These are phyloP conservation scores for Rhodotorula sp. DNA, from an alignment of 1,284 basidiomycete species.

Conservation along the genomic window DNA sequence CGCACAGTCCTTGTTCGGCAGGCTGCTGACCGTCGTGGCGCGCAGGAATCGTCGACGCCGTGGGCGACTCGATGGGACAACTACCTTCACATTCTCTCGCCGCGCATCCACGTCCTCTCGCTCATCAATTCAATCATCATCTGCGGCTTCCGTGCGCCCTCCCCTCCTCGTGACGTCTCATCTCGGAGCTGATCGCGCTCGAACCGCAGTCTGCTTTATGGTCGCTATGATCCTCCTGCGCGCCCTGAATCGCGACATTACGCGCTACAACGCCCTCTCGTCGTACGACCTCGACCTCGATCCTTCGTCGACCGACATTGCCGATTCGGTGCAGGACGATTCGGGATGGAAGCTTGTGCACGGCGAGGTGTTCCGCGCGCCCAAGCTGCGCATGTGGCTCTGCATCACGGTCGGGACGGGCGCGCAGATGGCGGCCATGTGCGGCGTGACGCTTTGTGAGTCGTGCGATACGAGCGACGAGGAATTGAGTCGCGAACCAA, in stretches of 20 bases:
- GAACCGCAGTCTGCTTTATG: slow-evolving; percentile 55
- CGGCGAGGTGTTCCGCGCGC: slow-evolving; percentile 91
- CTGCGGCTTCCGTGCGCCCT: slow-evolving; percentile 74
- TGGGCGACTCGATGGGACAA: slow-evolving; percentile 95
- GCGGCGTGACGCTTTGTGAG: slow-evolving; percentile 77
- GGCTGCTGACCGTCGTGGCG: background rate
- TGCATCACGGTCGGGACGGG: slow-evolving; percentile 89
- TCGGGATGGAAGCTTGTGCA: slow-evolving; percentile 98
- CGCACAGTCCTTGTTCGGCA: no score
- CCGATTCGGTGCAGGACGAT: slow-evolving; percentile 68
- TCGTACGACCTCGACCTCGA: slow-evolving; percentile 28
- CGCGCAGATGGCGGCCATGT: slow-evolving; percentile 85
- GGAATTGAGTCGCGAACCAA: fast-evolving
- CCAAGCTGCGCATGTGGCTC: slow-evolving; percentile 73
- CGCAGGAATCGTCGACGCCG: slow-evolving; percentile 40
- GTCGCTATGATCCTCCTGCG: slow-evolving; percentile 87
- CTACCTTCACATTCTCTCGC: slow-evolving; percentile 68
- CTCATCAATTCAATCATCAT: slow-evolving; percentile 91
- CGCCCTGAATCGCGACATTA: slow-evolving; percentile 87
- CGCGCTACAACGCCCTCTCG: slow-evolving; percentile 79
- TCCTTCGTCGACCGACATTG: slow-evolving; percentile 26
- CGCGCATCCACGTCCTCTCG: slow-evolving; percentile 71
- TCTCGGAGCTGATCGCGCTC: background rate
- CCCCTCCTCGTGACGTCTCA: background rate
- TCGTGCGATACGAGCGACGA: background rate